Percentiles rank a stretch among this genome's conserved stretches.
These are phyloP conservation scores for Diaporthe sp. DNA, from an alignment of 2,329 filamentous ascomycete species.

Conservation along the genomic window DNA sequence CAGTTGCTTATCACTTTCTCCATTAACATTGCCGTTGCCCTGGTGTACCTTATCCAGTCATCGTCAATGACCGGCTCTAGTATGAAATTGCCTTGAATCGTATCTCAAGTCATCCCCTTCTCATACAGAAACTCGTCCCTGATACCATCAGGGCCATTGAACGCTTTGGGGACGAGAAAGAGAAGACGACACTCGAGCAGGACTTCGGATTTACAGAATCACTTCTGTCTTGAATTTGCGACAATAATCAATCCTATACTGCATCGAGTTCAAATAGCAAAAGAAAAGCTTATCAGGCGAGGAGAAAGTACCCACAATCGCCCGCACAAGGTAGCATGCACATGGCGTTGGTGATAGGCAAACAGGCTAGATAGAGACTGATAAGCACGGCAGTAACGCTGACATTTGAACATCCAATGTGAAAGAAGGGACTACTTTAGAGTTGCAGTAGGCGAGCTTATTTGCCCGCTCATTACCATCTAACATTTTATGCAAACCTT, in stretches of 20 bases:
- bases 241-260: background rate
- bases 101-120: background rate
- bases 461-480: background rate
- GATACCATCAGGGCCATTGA: background rate
- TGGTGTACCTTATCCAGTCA: no score
- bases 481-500: background rate
- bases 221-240: no score
- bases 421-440: background rate
- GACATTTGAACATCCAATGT: background rate
- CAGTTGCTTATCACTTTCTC: no score
- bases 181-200: background rate
- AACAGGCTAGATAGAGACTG: slow-evolving; percentile 25
- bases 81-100: background rate
- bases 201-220: no score
- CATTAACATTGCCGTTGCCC: no score
- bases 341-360: slow-evolving; percentile 1
- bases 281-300: background rate
- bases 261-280: background rate
- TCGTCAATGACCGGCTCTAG: background rate
- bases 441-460: background rate
- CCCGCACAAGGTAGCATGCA: background rate
- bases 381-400: slow-evolving; percentile 9
- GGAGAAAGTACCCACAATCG: background rate
- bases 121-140: background rate
- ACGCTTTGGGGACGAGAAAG: background rate